Evolutionary conservation across 2,329 filamentous ascomycete species (phyloP), one percentile per base, ranked within the genome.

Genomic region (Laburnicola sp.): DNA sequence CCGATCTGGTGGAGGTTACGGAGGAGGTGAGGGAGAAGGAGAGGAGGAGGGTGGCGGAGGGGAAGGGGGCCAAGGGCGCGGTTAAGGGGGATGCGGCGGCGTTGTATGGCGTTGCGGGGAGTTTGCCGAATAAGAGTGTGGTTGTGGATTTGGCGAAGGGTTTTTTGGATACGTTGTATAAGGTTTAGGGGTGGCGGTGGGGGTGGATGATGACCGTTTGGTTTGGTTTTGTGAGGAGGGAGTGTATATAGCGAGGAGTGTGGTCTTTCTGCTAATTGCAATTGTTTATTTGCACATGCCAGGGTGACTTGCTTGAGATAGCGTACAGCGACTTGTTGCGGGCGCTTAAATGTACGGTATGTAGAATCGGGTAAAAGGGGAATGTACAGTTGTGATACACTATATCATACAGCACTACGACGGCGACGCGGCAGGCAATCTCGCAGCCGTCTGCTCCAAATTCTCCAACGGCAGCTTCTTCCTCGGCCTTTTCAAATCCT

Each of bases 41-140:
- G 70, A 78, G 88, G 50, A 87, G 86, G 57, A 79, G 87, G 44
- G 78, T 84, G 37, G 86, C 84, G 1, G 85, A 90, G 75, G 86
- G 87, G 8, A 87, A 86, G 74, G 80, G 80, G 4, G 76, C 75
- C 46, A 80, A 81, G 57, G 80, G 78, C 4, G 85, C 71, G 2
- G 75, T 83, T 23, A 81, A 85, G 62, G 90, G 90, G 1, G 89
- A 96, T 70, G 86, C 90, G 10, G 89, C 91, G 1, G 92, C 92
- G 3, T 76, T 99, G 56, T 99, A 99, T 74, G 94, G 94, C 48
- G 92, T 99, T 50, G 94, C 94, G 0, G 94, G 94, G 4, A 95
- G 89, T 66, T 75, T 99, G 73, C 94, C 94, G 1, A 95, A 99
- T 72, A 97, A 97, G 82, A 91, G 88, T 61, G 87, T 99, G 30